These are phyloP conservation scores for Xylaria sp. DNA, from an alignment of 2,329 filamentous ascomycete genomes.

Conservation along the genomic window DNA sequence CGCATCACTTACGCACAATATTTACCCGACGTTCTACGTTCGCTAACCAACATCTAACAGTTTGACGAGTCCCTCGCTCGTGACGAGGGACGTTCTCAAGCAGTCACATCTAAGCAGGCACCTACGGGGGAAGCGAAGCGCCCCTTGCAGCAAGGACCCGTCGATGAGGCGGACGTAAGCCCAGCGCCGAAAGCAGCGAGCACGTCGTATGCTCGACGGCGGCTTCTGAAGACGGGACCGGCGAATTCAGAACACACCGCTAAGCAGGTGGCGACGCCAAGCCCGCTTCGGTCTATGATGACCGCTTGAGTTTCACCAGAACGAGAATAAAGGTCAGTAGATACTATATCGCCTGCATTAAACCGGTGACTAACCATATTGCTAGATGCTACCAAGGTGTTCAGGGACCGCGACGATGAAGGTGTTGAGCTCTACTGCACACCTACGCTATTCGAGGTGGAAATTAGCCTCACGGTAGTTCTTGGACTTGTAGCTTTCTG, in stretches of 20 bases:
- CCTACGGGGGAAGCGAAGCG: slow-evolving; percentile 53
- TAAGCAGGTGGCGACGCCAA: slow-evolving; percentile 68
- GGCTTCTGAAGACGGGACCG: slow-evolving; percentile 59
- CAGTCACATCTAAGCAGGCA: slow-evolving; percentile 56
- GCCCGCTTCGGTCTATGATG: slow-evolving; percentile 76
- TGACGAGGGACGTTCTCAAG: slow-evolving; percentile 86
- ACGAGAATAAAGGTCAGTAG: slow-evolving; percentile 47
- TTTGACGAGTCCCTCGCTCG: slow-evolving; percentile 79
- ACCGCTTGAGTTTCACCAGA: slow-evolving; percentile 60
- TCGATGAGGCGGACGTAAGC: slow-evolving; percentile 48
- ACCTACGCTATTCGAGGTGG: slow-evolving; percentile 7
- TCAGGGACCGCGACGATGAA: slow-evolving; percentile 21
- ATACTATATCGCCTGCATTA: neutral
- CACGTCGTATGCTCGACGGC: slow-evolving; percentile 56
- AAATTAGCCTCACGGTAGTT: slow-evolving; percentile 30
- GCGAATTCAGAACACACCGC: slow-evolving; percentile 58
- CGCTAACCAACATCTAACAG: slow-evolving; percentile 80
- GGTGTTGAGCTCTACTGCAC: slow-evolving; percentile 6
- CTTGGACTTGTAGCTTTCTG: slow-evolving; percentile 40
- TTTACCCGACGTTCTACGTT: slow-evolving; percentile 25
- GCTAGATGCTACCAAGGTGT: slow-evolving; percentile 25
- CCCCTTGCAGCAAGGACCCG: slow-evolving; percentile 57
- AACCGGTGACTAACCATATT: slow-evolving; percentile 16
- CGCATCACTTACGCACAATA: slow-evolving; percentile 6
- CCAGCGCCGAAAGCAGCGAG: slow-evolving; percentile 48